Evolutionary conservation across 192 early-diverging fungal genomes (phyloP).

Genomic region (Coemansia sp.): DNA sequence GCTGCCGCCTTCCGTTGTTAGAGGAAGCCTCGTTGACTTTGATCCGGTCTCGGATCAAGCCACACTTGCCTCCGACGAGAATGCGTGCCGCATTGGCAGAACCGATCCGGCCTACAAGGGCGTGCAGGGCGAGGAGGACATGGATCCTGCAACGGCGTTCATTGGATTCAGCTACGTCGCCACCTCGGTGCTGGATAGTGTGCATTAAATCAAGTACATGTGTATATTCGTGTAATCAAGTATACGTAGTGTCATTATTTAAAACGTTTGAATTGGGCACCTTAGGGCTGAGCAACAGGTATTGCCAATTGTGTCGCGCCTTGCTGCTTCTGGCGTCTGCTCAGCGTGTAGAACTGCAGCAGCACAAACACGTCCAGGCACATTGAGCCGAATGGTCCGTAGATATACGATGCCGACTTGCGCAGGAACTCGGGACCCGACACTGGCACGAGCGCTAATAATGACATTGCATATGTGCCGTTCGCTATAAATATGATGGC

Average conservation of each 20-base stretch:
- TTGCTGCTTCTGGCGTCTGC: neutral
- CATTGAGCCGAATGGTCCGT: constrained; percentile 25
- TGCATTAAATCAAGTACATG: neutral
- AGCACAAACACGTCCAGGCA: constrained; percentile 15
- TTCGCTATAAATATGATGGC: constrained; percentile 60
- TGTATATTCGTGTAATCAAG: neutral
- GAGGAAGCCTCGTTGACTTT: constrained; percentile 12
- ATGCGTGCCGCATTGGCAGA: neutral
- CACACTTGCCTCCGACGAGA: neutral
- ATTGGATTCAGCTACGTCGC: constrained; percentile 51
- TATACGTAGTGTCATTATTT: neutral
- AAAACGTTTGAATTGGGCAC: neutral
- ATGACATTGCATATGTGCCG: constrained; percentile 56
- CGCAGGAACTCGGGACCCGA: constrained; percentile 4
- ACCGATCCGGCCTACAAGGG: neutral
- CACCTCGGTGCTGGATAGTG: constrained; percentile 43
- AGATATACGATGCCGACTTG: constrained; percentile 16
- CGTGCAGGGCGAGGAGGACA: neutral
- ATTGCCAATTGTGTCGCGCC: neutral
- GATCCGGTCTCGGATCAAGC: constrained; percentile 8
- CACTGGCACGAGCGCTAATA: constrained; percentile 48
- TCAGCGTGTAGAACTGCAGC: constrained; percentile 8
- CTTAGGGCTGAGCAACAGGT: neutral
- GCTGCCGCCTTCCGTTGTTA: constrained; percentile 33
- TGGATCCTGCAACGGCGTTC: constrained; percentile 50